Base-by-base conservation (phyloP, 495 filamentous ascomycete genomes). In the Penicillium angulare region DNA sequence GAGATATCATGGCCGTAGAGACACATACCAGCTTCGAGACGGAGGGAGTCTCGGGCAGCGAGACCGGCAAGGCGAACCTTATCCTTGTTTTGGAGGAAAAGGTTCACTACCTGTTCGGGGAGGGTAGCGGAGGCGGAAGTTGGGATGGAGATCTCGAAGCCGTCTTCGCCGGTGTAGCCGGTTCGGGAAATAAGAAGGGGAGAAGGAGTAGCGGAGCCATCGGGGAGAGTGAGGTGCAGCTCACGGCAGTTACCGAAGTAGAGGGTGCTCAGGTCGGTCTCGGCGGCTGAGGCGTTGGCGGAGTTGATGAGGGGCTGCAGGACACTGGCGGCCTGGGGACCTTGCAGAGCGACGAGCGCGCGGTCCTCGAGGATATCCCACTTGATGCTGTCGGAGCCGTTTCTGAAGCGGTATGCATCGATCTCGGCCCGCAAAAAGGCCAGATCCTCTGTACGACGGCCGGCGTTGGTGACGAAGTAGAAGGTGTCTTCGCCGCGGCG, bases 401-500 rank as follows among this genome's bases (percentile, higher is more conserved):
- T 68, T 27, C 69, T 61, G 20, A 65, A 64, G 51, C 78, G 65
- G 70, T 77, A 80, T 23, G 69, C 67, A 10, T 74, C 69, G 32
- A 96, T 77, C 56, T 92, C 81, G 35, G 77, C 62, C 7, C 57
- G 61, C 5, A 98, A 68, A 67, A 90, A 97, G 5, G 69, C 79
- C 35, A 88, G 67, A 68, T 97, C 95, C 67, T 97, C 95, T 15
- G 87, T 83, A 34, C 89, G 78, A 65, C 92, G 95, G 17, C 79
- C 93, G n/a, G 93, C 93, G 68, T 98, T 98, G 23, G 92, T 96
- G 42, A 98, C 93, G 31, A 97, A 78, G 70, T 97, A 96, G 71
- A 95, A 96, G 27, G 68, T 59, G 34, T 87, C 82, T 13, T 80
- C 78, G 12, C 74, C 75, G 8, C 91, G 76, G 48, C 85, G 74